phyloP scores from a whole-genome alignment of 139 green algal species.

The Trebouxia sp. region DNA sequence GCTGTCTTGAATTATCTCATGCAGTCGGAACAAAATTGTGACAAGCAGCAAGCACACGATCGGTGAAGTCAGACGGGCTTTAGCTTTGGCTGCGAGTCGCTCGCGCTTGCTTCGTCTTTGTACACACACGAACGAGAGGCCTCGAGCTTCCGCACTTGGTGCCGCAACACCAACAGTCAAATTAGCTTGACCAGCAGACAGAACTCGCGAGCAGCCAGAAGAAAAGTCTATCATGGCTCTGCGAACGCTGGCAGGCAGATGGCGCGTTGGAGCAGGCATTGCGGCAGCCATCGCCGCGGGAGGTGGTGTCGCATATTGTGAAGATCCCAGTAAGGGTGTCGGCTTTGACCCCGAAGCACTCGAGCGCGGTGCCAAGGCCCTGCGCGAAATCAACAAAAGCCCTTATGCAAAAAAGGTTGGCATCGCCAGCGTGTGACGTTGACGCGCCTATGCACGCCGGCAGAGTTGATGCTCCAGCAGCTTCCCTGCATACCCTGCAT shows the following conservation, averaged over 20 bases:
- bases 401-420: conserved; percentile 90
- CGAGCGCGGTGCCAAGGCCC: conserved; percentile 93
- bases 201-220: background rate
- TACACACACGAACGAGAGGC: no score
- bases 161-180: no score
- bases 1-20: no score
- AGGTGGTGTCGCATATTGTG: conserved; percentile 33
- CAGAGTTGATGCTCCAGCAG: no score
- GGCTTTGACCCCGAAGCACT: conserved; percentile 91
- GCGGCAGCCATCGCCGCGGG: conserved; percentile 18
- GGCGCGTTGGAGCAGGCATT: background rate
- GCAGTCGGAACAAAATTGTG: no score
- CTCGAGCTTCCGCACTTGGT: no score
- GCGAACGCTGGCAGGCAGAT: background rate
- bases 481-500: no score
- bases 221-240: background rate
- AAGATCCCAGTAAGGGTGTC: conserved; percentile 27
- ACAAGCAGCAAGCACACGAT: no score
- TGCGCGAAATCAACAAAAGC: conserved; percentile 95
- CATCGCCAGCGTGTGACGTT: background rate
- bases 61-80: no score
- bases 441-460: background rate
- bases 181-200: no score
- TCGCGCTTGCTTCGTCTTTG: no score
- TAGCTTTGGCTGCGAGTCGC: no score